phyloP scores from a whole-genome alignment of 495 filamentous ascomycete genomes.

The Jackrogersella minutella region DNA sequence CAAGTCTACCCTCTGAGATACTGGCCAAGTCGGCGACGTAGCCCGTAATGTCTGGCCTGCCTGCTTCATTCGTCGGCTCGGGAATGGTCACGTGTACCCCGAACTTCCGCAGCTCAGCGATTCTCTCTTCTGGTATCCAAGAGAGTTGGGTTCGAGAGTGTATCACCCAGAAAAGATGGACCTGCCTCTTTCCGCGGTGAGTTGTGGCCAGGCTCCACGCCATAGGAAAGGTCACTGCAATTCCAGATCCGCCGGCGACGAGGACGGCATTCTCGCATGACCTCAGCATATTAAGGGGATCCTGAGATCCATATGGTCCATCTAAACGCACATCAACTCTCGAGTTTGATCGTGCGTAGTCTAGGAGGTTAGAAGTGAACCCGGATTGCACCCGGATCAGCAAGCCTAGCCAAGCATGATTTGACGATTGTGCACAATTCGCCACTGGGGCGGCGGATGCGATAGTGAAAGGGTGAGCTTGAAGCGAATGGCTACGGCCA shows the following conservation, averaged over 20 bases:
- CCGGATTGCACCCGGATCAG: slow-evolving; percentile 66
- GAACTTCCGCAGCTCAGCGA: slow-evolving; percentile 52
- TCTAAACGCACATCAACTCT: slow-evolving; percentile 55
- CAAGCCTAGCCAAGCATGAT: slow-evolving; percentile 58
- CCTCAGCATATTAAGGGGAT: slow-evolving; percentile 49
- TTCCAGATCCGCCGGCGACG: slow-evolving; percentile 70
- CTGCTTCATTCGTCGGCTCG: slow-evolving; percentile 58
- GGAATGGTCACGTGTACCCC: slow-evolving; percentile 62
- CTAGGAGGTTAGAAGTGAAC: slow-evolving; percentile 64
- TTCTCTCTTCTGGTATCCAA: slow-evolving; percentile 59
- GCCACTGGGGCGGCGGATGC: slow-evolving; percentile 55
- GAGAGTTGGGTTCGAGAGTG: slow-evolving; percentile 57
- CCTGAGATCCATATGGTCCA: slow-evolving; percentile 63
- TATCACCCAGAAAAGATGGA: slow-evolving; percentile 66
- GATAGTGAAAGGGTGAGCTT: slow-evolving; percentile 70
- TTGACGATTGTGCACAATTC: slow-evolving; percentile 15
- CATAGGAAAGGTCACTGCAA: slow-evolving; percentile 65
- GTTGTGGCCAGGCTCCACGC: slow-evolving; percentile 50
- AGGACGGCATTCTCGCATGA: slow-evolving; percentile 56
- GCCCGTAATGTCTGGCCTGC: slow-evolving; percentile 58
- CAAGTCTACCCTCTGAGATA: slow-evolving; percentile 43
- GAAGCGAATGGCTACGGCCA: slow-evolving; percentile 52
- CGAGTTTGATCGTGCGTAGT: slow-evolving; percentile 52
- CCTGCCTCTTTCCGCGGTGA: slow-evolving; percentile 43
- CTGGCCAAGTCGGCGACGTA: slow-evolving; percentile 47